These are phyloP conservation scores for Vanrija sp. DNA, from an alignment of 1,284 basidiomycete species.

Conservation along the genomic window DNA sequence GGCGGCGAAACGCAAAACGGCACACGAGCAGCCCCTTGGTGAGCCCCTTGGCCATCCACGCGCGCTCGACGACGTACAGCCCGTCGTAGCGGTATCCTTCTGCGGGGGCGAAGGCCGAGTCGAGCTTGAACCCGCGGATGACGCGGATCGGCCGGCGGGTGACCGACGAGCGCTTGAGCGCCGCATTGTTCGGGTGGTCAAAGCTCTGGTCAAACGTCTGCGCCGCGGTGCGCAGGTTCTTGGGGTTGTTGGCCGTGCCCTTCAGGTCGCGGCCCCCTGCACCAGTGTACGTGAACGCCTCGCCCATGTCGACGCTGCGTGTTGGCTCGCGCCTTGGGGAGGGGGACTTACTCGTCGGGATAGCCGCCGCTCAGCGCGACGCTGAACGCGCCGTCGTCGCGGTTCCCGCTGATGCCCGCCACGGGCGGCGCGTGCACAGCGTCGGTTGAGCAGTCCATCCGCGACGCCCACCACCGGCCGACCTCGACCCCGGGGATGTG, in stretches of 20 bases:
- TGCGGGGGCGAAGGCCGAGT: constrained; percentile 30
- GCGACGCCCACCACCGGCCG: constrained; percentile 35
- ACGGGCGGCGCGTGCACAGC: constrained; percentile 41
- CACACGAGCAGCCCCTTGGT: constrained; percentile 38
- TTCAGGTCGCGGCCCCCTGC: constrained; percentile 39
- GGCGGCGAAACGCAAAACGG: constrained; percentile 35
- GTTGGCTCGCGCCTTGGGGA: not conserved
- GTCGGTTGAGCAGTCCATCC: constrained; percentile 39
- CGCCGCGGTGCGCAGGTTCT: constrained; percentile 49
- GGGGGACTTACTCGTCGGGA: constrained; percentile 34
- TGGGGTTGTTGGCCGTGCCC: constrained; percentile 46
- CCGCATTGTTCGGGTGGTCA: constrained; percentile 43
- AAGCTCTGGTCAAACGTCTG: constrained; percentile 49
- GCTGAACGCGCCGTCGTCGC: constrained; percentile 40
- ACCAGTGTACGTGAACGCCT: constrained; percentile 41
- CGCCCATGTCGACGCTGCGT: constrained; percentile 36
- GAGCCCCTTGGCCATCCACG: constrained; percentile 39
- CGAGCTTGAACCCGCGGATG: constrained; percentile 50
- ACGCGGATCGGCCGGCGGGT: constrained; percentile 49
- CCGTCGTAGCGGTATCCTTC: constrained; percentile 51
- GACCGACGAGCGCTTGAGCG: constrained; percentile 39
- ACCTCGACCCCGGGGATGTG: constrained; percentile 38
- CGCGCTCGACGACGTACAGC: constrained; percentile 45
- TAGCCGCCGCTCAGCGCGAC: constrained; percentile 50
- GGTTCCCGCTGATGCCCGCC: constrained; percentile 38